Base-by-base conservation (phyloP, 2,329 filamentous ascomycete genomes). In the Coniochaeta sp. region DNA sequence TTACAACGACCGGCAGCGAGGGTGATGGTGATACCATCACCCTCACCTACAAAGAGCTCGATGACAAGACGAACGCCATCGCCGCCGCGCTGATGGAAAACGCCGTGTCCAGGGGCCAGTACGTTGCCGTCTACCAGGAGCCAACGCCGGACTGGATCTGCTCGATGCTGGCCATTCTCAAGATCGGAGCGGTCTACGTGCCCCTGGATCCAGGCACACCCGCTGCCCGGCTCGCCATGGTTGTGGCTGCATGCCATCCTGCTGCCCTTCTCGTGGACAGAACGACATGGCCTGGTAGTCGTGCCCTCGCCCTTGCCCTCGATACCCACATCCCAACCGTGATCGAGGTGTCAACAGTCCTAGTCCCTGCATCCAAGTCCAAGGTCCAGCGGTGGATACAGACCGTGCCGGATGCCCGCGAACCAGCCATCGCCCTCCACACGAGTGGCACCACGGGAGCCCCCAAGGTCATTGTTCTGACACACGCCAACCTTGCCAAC, bases 401-500 rank as follows among this genome's bases (percentile, higher is more conserved):
- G 1, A 16, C 20, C 3, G 2, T 6, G 3, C 3, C 47, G 3
- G 33, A 31, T 1, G 12, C 46, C 4, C 30, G 40, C 6, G n/a
- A 14, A 5, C 24, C 52, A 8, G 56, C 55, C 32, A 42, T 31
- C 14, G 85, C 89, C 54, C 89, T 91, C 40, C 89, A 89, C 60
- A 91, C 87, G 0, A 86, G 82, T 53, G 79, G 86, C 7, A 89
- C 86, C 0, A 90, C 86, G 0, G 86, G 86, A 1, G 67, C 81
- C 0, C 87, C 87, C 0, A 91, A 91, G 66, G 87, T 87, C 1
- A 85, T 90, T 7, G 58, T 67, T 1, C 22, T 62, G 6, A 54
- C 27, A 28, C 51, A 60, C 51, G n/a, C 31, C 26, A 35, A 51
- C 28, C 26, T 56, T 3, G 27, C 30, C 10, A 60, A 58, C 42